Evolutionary conservation across 78 protist species (phyloP).

Genomic region (slime mould (Dictyostelium discoideum)): DNA sequence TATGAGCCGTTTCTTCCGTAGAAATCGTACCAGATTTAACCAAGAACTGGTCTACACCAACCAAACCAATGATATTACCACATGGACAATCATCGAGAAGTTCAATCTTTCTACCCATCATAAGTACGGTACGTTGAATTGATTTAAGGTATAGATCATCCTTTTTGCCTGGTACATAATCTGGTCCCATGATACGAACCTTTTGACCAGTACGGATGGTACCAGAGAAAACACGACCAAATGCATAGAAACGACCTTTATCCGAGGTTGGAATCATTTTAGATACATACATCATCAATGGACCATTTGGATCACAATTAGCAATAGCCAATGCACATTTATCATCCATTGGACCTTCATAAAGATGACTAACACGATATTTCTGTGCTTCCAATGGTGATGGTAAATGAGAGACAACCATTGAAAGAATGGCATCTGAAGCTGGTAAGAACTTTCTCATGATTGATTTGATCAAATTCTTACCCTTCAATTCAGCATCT

Average conservation of each 20-base stretch:
- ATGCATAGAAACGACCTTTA: constrained; percentile 95
- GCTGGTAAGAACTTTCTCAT: constrained; percentile 98
- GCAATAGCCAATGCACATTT: constrained; percentile 66
- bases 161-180: constrained; percentile 96
- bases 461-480: constrained; percentile 93
- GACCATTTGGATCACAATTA: constrained; percentile 96
- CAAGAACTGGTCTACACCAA: constrained; percentile 98
- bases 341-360: constrained; percentile 98
- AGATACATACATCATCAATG: constrained; percentile 98
- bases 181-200: constrained; percentile 97
- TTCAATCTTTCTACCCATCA: constrained; percentile 98
- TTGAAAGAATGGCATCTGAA: constrained; percentile 96
- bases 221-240: constrained; percentile 99
- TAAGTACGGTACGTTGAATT: constrained; percentile 97
- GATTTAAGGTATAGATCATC: constrained; percentile 92
- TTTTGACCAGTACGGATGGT: constrained; percentile 93
- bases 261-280: constrained; percentile 99
- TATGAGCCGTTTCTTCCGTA: constrained; percentile 61
- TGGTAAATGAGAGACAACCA: constrained; percentile 97
- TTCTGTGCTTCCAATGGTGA: constrained; percentile 98
- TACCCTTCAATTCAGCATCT: constrained; percentile 87
- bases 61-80: constrained; percentile 98
- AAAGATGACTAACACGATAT: constrained; percentile 95
- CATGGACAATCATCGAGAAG: constrained; percentile 91
- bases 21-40: constrained; percentile 98